Conservation (phyloP, 2,329 filamentous ascomycete species). For the Aspergillus japonicus region DNA sequence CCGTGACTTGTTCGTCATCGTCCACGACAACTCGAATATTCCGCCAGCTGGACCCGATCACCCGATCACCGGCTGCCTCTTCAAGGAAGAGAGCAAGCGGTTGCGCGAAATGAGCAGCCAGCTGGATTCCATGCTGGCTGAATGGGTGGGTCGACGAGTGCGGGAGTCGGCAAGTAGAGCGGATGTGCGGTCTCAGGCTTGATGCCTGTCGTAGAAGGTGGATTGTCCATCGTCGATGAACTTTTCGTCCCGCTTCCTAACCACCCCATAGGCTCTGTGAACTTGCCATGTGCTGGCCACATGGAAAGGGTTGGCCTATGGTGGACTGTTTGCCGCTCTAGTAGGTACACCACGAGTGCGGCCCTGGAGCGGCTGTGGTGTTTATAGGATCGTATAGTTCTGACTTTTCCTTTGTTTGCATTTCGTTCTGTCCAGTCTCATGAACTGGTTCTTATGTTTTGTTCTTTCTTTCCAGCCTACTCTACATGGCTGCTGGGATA, state of each 20-base stretch:
- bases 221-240: neutral
- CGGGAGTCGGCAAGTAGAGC: constrained; percentile 23
- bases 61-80: constrained; percentile 75
- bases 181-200: neutral
- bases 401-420: constrained; percentile 11
- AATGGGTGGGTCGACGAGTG: constrained; percentile 63
- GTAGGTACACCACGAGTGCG: neutral
- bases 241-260: neutral
- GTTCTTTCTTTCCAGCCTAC: constrained; percentile 15
- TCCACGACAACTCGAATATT: constrained; percentile 87
- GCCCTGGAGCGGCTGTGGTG: neutral
- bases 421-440: constrained; percentile 14
- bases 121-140: constrained; percentile 81
- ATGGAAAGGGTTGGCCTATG: constrained; percentile 12
- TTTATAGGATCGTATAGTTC: neutral
- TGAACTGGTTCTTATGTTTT: constrained; percentile 12
- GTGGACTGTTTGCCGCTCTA: constrained; percentile 10
- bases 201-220: neutral
- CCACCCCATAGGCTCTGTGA: constrained; percentile 10
- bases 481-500: constrained; percentile 25
- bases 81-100: constrained; percentile 81
- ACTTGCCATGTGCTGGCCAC: constrained; percentile 25
- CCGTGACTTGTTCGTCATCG: constrained; percentile 82
- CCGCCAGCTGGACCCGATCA: constrained; percentile 78
- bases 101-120: constrained; percentile 85